Evolutionary conservation across 129 eudicot species (phyloP).

Genomic region (Ambrosia trifida): DNA sequence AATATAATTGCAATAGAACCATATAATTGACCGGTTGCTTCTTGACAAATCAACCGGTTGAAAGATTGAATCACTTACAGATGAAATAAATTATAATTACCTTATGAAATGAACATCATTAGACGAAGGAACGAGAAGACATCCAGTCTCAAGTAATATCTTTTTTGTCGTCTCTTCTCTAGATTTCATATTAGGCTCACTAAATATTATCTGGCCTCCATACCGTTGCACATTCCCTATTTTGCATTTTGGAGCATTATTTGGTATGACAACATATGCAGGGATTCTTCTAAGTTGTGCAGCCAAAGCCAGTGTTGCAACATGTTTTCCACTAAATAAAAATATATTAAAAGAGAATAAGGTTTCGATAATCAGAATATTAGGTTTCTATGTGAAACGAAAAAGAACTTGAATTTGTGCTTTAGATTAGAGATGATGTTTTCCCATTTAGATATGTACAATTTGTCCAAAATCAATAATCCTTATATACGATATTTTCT

Average conservation of each 20-base stretch:
- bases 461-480: neutral
- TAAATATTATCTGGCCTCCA: slow-evolving; percentile 85
- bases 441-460: neutral
- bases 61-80: neutral
- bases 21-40: too few relatives aligned
- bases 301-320: slow-evolving; percentile 93
- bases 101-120: slow-evolving; percentile 85
- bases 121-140: slow-evolving; percentile 83
- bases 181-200: slow-evolving; percentile 75
- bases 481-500: neutral
- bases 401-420: slow-evolving; percentile 3
- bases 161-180: slow-evolving; percentile 71
- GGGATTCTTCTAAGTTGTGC: slow-evolving; percentile 87
- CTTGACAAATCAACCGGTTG: neutral
- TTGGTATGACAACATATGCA: slow-evolving; percentile 82
- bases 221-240: slow-evolving; percentile 88
- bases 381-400: too few relatives aligned
- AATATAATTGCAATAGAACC: too few relatives aligned
- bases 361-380: neutral
- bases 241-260: slow-evolving; percentile 93
- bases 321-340: slow-evolving; percentile 85
- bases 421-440: neutral
- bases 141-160: slow-evolving; percentile 78
- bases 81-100: slow-evolving; percentile 30
- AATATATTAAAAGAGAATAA: slow-evolving; percentile 7